These are phyloP conservation scores for Monosporozyma siamensis DNA, from an alignment of 805 yeast genomes.

Conservation along the genomic window DNA sequence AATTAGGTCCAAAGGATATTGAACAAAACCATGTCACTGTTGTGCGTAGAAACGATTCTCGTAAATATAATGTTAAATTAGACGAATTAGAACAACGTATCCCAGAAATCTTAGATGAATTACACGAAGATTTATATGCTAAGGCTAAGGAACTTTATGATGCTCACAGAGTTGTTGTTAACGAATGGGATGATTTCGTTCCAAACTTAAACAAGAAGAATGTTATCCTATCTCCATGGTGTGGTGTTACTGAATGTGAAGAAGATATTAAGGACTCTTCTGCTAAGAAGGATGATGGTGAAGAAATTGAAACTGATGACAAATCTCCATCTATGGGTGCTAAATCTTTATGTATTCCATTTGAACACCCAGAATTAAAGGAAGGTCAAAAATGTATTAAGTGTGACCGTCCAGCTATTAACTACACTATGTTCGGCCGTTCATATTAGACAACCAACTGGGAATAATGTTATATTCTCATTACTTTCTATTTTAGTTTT, in stretches of 20 bases:
- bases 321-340: conserved; percentile 99
- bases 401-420: conserved; percentile 67
- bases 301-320: conserved; percentile 84
- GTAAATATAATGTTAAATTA: conserved; percentile 59
- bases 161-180: conserved; percentile 70
- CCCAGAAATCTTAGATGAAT: conserved; percentile 68
- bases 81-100: conserved; percentile 55
- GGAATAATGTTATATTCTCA: too few relatives aligned
- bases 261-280: conserved; percentile 93
- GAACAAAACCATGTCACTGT: conserved; percentile 71
- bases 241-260: conserved; percentile 91
- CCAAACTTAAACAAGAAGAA: conserved; percentile 87
- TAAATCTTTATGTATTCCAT: conserved; percentile 93
- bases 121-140: conserved; percentile 65
- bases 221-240: conserved; percentile 92
- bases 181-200: conserved; percentile 86
- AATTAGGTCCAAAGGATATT: conserved; percentile 93
- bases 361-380: conserved; percentile 77
- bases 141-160: conserved; percentile 80
- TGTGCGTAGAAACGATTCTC: conserved; percentile 87
- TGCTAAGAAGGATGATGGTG: conserved; percentile 64
- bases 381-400: conserved; percentile 77
- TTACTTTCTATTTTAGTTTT: too few relatives aligned
- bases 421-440: conserved; percentile 95
- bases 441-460: conserved; percentile 48